Evolutionary conservation across 2,329 filamentous ascomycete genomes (phyloP).

Genomic region (Talaromyces sp.): DNA sequence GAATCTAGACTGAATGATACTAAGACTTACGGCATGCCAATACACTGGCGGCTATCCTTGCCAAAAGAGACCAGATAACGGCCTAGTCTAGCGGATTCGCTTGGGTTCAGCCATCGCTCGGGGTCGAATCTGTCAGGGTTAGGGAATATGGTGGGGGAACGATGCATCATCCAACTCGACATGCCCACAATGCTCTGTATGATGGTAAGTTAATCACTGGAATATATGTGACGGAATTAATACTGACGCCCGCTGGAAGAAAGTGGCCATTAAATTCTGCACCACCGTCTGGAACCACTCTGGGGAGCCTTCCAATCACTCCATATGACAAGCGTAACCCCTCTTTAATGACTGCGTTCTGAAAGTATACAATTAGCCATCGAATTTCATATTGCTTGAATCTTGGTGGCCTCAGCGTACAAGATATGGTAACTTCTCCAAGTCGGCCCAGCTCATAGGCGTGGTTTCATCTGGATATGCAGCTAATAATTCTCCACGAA

Average conservation of each 20-base stretch:
- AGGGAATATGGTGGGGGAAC: background rate
- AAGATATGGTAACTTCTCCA: background rate
- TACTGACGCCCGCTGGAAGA: background rate
- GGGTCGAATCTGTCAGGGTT: background rate
- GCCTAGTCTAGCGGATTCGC: background rate
- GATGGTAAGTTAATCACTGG: background rate
- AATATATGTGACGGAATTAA: background rate
- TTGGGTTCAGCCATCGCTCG: background rate
- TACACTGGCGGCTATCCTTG: background rate
- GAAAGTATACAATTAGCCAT: background rate
- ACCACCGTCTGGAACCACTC: background rate
- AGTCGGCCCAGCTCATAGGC: background rate
- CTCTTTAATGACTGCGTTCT: background rate
- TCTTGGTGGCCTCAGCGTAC: background rate
- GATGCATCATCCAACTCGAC: background rate
- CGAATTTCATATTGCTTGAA: background rate
- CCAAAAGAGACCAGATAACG: background rate
- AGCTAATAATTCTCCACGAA: background rate
- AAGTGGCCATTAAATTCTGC: background rate
- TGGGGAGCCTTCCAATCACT: background rate
- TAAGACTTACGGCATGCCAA: background rate
- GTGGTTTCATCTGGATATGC: background rate
- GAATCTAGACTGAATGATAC: background rate
- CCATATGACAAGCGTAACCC: background rate
- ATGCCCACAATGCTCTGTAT: background rate